These are phyloP conservation scores for Fusarium tjaetaba DNA, from an alignment of 2,329 filamentous ascomycete species.

Conservation along the genomic window DNA sequence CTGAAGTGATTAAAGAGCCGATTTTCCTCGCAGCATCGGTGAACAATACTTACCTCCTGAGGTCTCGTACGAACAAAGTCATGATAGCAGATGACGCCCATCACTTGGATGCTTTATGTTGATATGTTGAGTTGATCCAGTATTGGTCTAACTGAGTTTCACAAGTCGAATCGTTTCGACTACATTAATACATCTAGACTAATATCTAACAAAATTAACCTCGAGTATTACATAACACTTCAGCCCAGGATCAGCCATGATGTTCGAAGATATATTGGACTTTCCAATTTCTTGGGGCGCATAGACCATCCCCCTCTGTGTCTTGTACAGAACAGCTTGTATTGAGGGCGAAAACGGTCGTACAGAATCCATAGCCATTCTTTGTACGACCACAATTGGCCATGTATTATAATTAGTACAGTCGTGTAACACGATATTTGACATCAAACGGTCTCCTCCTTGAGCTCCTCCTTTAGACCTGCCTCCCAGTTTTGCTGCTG, in stretches of 20 bases:
- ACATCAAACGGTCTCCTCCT: constrained; percentile 32
- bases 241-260: background rate
- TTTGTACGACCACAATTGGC: background rate
- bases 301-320: background rate
- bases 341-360: background rate
- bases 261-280: background rate
- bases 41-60: no score
- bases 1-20: background rate
- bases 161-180: background rate
- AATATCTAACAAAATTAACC: background rate
- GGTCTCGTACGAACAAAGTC: background rate
- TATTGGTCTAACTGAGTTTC: background rate
- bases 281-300: background rate
- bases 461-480: constrained; percentile 30
- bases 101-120: background rate
- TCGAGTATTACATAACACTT: background rate
- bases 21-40: background rate
- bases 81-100: background rate
- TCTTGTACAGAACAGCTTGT: background rate
- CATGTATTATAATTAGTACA: constrained; percentile 6
- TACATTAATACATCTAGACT: background rate
- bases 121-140: background rate
- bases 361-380: background rate
- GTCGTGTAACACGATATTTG: background rate
- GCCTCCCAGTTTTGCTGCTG: constrained; percentile 35